phyloP scores from a whole-genome alignment of 768 basidiomycete genomes.

The Favolaschia claudopus region DNA sequence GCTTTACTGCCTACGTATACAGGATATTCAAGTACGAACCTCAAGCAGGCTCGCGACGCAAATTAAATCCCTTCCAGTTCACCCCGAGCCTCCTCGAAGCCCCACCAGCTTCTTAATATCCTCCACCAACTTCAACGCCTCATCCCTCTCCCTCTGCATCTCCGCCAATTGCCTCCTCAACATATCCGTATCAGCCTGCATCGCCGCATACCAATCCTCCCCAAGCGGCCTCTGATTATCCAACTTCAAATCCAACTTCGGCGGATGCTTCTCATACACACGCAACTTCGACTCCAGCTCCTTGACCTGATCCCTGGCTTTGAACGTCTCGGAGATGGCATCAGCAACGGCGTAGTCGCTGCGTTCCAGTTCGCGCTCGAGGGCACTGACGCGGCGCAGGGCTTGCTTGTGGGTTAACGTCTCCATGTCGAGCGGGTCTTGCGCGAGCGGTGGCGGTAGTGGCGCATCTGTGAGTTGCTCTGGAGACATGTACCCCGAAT shows the following conservation, averaged over 20 bases:
- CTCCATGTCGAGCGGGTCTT: conserved; percentile 7
- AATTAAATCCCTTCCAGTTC: no score
- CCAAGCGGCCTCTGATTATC: conserved; percentile 5
- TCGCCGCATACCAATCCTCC: conserved; percentile 27
- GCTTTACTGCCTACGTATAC: no score
- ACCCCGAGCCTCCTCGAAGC: no score
- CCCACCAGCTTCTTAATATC: conserved; percentile 24
- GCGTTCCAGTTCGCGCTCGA: conserved; percentile 29
- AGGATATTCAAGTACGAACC: no score
- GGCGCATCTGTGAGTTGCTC: conserved; percentile 9
- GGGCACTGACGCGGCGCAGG: conserved; percentile 23
- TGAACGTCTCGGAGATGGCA: conserved; percentile 29
- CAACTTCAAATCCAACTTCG: conserved; percentile 17
- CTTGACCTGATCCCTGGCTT: conserved; percentile 25
- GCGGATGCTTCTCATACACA: conserved; percentile 7
- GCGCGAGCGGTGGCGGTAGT: conserved; percentile 14
- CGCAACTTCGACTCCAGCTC: conserved; percentile 22
- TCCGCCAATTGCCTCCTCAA: conserved; percentile 24
- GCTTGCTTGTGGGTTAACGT: conserved; percentile 15
- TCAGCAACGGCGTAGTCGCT: conserved; percentile 27
- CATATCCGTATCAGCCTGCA: conserved; percentile 20
- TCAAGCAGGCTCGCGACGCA: no score
- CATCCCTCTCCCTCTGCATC: conserved; percentile 22
- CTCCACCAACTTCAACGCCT: conserved; percentile 18
- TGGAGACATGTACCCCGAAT: conserved; percentile 23